Conservation (phyloP, 1,284 basidiomycete species). For the Ustilago sp. region DNA sequence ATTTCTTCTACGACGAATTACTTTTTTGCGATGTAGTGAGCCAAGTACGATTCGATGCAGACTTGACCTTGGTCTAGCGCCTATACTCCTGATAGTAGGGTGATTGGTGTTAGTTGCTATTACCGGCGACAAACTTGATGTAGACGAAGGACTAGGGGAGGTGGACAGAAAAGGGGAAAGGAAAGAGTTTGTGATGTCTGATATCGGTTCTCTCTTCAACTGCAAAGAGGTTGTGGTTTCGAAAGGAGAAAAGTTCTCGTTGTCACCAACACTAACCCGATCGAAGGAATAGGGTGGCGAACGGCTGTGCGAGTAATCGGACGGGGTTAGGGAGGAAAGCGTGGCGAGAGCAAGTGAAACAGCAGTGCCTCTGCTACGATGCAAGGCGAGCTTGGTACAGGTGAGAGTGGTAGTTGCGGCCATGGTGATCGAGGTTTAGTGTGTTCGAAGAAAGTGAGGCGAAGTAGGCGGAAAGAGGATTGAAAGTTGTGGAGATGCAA, state of each 20-base stretch:
- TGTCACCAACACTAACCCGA: background rate
- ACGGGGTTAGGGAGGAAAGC: background rate
- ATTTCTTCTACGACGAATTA: background rate
- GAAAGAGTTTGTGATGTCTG: conserved; percentile 8
- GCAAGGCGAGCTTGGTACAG: background rate
- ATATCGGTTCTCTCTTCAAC: background rate
- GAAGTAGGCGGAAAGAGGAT: too few species aligned
- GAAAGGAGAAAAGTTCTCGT: background rate
- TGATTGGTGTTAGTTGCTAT: background rate
- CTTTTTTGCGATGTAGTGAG: background rate
- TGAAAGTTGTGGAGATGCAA: too few species aligned
- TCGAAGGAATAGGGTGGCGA: background rate
- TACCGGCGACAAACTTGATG: background rate
- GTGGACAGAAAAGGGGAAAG: background rate
- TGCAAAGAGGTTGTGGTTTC: background rate
- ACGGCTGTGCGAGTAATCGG: background rate
- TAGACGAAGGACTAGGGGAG: background rate
- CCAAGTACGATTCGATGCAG: background rate
- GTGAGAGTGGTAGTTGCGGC: background rate
- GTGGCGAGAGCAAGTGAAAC: background rate
- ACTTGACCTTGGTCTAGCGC: background rate
- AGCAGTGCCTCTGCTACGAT: background rate
- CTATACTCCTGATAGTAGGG: background rate
- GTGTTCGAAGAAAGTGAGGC: background rate
- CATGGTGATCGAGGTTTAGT: background rate